Conservation (phyloP, 139 green algal species). For the Chlorella vulgaris region DNA sequence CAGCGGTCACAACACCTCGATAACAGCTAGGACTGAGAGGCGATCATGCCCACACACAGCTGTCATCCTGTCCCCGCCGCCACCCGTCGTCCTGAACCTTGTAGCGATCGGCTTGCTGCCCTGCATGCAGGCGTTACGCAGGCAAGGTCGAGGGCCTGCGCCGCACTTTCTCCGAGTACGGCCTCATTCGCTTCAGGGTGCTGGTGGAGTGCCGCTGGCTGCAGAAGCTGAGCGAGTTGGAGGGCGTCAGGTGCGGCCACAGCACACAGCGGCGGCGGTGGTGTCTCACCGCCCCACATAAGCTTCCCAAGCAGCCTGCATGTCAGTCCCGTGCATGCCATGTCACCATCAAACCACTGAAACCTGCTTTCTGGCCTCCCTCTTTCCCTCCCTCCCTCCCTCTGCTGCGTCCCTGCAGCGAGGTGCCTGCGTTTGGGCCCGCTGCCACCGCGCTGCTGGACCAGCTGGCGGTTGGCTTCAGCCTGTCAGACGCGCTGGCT, state of each 20-base stretch:
- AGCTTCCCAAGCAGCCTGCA: neutral
- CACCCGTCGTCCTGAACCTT: too few species aligned
- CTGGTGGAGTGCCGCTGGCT: constrained; percentile 97
- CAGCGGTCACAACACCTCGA: too few species aligned
- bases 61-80: too few species aligned
- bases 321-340: neutral
- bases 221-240: constrained; percentile 79
- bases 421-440: constrained; percentile 85
- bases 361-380: neutral
- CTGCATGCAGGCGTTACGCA: constrained; percentile 82
- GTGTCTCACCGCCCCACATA: neutral
- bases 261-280: too few species aligned
- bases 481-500: constrained; percentile 71
- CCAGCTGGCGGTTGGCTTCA: constrained; percentile 70
- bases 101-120: too few species aligned
- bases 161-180: constrained; percentile 95
- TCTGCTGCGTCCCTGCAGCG: constrained; percentile 27
- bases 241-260: constrained; percentile 17
- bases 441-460: constrained; percentile 85
- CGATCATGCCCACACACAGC: too few species aligned
- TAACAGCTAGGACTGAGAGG: too few species aligned
- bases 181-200: constrained; percentile 93
- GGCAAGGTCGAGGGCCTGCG: constrained; percentile 76
- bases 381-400: neutral
- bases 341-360: neutral